Evolutionary conservation across 2,329 filamentous ascomycete species (phyloP), one percentile per base, ranked within the genome.

Genomic region (Phialophora expanda): DNA sequence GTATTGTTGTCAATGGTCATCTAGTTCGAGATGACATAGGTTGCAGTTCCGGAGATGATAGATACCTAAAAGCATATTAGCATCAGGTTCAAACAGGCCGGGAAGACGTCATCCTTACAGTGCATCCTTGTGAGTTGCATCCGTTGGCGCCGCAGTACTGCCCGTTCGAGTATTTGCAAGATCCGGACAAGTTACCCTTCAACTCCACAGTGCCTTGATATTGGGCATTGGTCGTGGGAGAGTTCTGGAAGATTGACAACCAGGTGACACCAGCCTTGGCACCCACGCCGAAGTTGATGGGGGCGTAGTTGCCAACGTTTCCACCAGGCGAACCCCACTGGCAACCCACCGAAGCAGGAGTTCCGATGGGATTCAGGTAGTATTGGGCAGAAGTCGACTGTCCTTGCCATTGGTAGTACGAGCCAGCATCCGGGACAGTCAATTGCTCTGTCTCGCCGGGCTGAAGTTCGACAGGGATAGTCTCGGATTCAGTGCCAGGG

Each of bases 351-450:
- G 87, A 77, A 65, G 87, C 80, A 20, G 79, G 73, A 61, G 90
- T 82, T 67, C 92, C 93, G 73, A 87, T 85, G 74, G 90, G 90
- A 86, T 98, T 98, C 80, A 98, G 86, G 77, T 99, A 99, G 86
- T 97, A 98, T 81, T 98, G 95, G 53, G 93, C 93, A 56, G 92
- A 93, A 60, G 95, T 98, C 58, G 81, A 73, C 77, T 85, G 85
- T 73, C 86, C 86, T 74, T 91, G 72, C 91, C 92, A 96, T 68
- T 83, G 80, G 83, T 93, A 98, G 83, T 94, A 96, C 58, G 81
- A 83, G 56, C 77, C 76, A 66, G 89, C 87, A 70, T 90, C 81
- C 55, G 94, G 90, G 83, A 92, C 94, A 76, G 91, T 92, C 70
- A 99, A 81, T 41, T 83, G 79, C 67, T 87, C 81, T 28, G 80